These are phyloP conservation scores for Pichia cabralensis DNA, from an alignment of 805 yeast genomes.

Conservation along the genomic window DNA sequence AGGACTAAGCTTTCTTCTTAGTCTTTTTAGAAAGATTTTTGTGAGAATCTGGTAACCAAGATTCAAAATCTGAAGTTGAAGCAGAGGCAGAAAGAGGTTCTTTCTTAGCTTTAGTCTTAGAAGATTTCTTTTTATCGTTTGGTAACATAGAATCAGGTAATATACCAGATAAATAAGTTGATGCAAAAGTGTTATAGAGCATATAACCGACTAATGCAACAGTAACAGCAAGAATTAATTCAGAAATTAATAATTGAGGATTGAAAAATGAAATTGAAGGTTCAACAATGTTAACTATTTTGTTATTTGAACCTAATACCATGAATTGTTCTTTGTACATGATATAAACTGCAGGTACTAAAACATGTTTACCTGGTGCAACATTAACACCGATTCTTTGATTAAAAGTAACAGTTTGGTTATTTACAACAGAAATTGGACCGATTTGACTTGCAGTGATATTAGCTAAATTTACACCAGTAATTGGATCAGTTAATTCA, in stretches of 20 bases:
- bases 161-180: constrained; percentile 34
- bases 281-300: constrained; percentile 50
- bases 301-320: constrained; percentile 47
- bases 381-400: constrained; percentile 55
- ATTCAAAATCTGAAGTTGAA: constrained; percentile 27
- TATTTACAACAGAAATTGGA: constrained; percentile 43
- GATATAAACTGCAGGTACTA: constrained; percentile 52
- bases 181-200: constrained; percentile 35
- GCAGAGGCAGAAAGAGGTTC: constrained; percentile 2
- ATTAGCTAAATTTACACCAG: constrained; percentile 44
- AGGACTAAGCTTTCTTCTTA: constrained; percentile 15
- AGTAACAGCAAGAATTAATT: constrained; percentile 39
- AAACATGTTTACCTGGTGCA: constrained; percentile 43
- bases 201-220: constrained; percentile 42
- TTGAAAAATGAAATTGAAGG: constrained; percentile 59
- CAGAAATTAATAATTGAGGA: constrained; percentile 61
- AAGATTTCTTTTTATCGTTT: constrained; percentile 18
- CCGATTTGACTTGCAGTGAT: constrained; percentile 57
- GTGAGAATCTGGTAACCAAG: constrained; percentile 54
- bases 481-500: constrained; percentile 42
- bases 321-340: constrained; percentile 39
- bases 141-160: constrained; percentile 24
- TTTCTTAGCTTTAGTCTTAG: constrained; percentile 4
- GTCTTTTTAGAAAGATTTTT: constrained; percentile 26
- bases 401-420: constrained; percentile 37